Base-by-base conservation (phyloP, 768 basidiomycete genomes). In the Tylopilus sp. region DNA sequence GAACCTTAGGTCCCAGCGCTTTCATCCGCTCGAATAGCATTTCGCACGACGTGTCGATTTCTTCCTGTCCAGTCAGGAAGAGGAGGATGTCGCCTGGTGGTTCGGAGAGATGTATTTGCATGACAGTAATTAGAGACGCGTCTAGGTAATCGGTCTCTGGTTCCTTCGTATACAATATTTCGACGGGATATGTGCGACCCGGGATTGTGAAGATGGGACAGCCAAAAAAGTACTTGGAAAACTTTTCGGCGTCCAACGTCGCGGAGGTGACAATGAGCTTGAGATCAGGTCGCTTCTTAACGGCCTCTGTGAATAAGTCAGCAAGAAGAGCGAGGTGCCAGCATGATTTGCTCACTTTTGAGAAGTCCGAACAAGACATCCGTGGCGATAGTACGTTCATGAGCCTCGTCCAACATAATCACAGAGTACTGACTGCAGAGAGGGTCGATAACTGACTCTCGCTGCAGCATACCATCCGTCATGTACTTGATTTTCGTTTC, bases 401-500 rank as follows among this genome's bases (percentile, higher is more conserved):
- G 97, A 11, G 97, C 97, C 73, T 99, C 97, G 67, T 99, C 97
- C 67, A 99, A 77, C 89, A 99, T 99, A 70, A 99, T 75, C 48
- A 98, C 92, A 2, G 91, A 92, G 67, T 99, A 99, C 42, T 84
- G 80, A 53, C 85, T 90, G 67, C 93, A 86, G 53, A 97, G 84
- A 6, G 95, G 95, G 64, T 99, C 97, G 64, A 98, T 90, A 47
- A 99, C 75, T 57, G 88, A 92, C 76, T 99, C 97, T 72, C 97
- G 83, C 64, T 98, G 91, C 22, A 99, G 79, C 93, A 99, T 98
- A 75, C 97, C 97, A 65, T 98, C 97, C 63, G 97, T 99, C 97
- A 99, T 98, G 79, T 97, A 99, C 71, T 98, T 99, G 79, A 99
- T 99, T 64, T 89, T 85, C 3, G 97, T 98, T 72, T 99, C 97